These are phyloP conservation scores for Scopulariopsis brevicaulis DNA, from an alignment of 2,329 filamentous ascomycete species.

Conservation along the genomic window DNA sequence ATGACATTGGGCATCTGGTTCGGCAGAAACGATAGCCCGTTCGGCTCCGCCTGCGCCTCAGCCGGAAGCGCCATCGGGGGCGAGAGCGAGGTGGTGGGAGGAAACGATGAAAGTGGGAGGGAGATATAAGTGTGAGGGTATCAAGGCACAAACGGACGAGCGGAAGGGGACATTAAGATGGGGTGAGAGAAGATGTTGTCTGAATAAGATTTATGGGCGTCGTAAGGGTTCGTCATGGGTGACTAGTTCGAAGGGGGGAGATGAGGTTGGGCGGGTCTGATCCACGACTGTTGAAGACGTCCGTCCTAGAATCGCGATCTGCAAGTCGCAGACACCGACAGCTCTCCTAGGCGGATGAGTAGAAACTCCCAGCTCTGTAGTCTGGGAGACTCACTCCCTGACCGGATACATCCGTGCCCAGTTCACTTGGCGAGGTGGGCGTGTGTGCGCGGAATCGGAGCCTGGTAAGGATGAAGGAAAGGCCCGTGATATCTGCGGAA, in stretches of 20 bases:
- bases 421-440: background rate
- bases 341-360: background rate
- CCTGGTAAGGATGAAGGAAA: background rate
- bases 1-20: conserved; percentile 35
- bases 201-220: background rate
- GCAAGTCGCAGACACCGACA: background rate
- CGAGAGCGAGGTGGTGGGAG: background rate
- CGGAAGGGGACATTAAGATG: background rate
- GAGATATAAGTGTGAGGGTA: background rate
- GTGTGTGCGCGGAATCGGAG: background rate
- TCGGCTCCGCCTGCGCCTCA: conserved; percentile 18
- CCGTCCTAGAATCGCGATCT: background rate
- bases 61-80: background rate
- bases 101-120: background rate
- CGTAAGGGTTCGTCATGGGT: background rate
- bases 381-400: background rate
- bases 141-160: background rate
- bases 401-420: background rate
- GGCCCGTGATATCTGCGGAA: background rate
- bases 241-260: background rate
- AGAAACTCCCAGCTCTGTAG: background rate
- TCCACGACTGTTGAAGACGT: background rate
- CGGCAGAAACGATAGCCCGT: conserved; percentile 31
- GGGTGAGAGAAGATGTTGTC: background rate
- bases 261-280: background rate